Evolutionary conservation across 139 green algal genomes (phyloP), one percentile per base, ranked within the genome.

Genomic region (Dunaliella sp.): DNA sequence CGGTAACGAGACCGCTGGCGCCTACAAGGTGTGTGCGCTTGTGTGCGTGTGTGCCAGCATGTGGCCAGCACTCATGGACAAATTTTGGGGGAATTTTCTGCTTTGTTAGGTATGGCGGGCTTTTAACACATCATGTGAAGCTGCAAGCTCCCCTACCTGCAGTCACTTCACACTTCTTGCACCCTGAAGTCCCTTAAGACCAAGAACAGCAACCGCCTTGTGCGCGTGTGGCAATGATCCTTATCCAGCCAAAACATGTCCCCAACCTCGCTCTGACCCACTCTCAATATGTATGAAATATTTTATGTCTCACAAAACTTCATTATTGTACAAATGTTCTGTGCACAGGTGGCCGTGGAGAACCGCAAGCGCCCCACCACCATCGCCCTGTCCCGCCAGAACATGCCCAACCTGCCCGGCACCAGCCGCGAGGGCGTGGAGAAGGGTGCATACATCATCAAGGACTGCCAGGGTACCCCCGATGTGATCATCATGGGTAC

Each of bases 401-500:
- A 95, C 90, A 96, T 99, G 94, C 95, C 95, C 88, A 98, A 98
- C 95, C 91, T 98, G 87, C 87, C 94, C 38, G 90, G 90, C 90
- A 96, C 94, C 88, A 94, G 89, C 79, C 89, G 93, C 12, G 97
- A 98, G 88, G 92, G 90, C 80, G 91, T 92, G 32, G 86, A 81
- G 25, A 98, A 98, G 95, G 97, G 97, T 87, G 97, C 84, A 75
- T 99, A 99, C 93, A 91, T 93, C 73, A 93, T 99, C 84, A 86
- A 93, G 12, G 93, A 93, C 77, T 85, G 65, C 35, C 92, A 91
- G 73, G 89, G 88, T 81, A 91, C 83, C n/a, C 95, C 96, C 83
- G 97, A 99, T 82, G 90, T 94, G 73, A 98, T 99, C 94, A 77
- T 99, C 86, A 95, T 99, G 57, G 96, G 90, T 84, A 98, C 97